Evolutionary conservation across 108 stramenopile genomes (phyloP).

Genomic region (Cyclostephanos tholiformis): DNA sequence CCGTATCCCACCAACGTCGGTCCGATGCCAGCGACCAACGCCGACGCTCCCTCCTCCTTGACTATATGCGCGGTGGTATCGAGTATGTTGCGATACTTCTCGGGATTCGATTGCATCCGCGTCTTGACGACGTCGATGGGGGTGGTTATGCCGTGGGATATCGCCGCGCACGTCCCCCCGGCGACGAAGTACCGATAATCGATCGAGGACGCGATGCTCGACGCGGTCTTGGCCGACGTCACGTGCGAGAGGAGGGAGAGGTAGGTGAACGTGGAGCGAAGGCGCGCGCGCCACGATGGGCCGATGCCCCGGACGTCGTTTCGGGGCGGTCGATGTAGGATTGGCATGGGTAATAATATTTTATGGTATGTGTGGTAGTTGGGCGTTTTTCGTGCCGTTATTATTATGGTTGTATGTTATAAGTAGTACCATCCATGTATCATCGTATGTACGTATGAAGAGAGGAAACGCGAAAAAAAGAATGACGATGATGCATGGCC

Average conservation of each 20-base stretch:
- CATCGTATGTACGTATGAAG: too few species aligned
- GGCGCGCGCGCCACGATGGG: too few species aligned
- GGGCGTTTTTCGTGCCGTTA: too few species aligned
- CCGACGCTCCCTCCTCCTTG: constrained; percentile 64
- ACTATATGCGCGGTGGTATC: constrained; percentile 66
- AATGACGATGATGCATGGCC: too few species aligned
- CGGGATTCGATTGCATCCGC: constrained; percentile 75
- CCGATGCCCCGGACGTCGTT: too few species aligned
- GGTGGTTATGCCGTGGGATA: constrained; percentile 82
- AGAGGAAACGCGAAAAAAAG: too few species aligned
- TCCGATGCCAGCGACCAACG: constrained; percentile 75
- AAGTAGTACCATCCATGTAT: too few species aligned
- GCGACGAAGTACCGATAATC: constrained; percentile 82
- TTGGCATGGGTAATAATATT: too few species aligned
- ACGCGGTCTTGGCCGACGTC: constrained; percentile 7
- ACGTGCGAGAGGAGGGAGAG: constrained; percentile 8
- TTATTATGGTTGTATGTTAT: too few species aligned
- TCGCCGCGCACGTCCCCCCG: constrained; percentile 85
- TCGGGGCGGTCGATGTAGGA: too few species aligned
- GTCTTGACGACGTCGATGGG: constrained; percentile 94
- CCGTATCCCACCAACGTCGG: constrained; percentile 92
- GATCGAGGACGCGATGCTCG: constrained; percentile 20
- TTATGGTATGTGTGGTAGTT: too few species aligned
- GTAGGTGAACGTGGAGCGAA: constrained; percentile 8
- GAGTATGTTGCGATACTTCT: constrained; percentile 48